A percentile compares a stretch with the other conserved stretches of the same genome.
phyloP scores from a whole-genome alignment of 768 basidiomycete species.

The Phylloporus sp. region DNA sequence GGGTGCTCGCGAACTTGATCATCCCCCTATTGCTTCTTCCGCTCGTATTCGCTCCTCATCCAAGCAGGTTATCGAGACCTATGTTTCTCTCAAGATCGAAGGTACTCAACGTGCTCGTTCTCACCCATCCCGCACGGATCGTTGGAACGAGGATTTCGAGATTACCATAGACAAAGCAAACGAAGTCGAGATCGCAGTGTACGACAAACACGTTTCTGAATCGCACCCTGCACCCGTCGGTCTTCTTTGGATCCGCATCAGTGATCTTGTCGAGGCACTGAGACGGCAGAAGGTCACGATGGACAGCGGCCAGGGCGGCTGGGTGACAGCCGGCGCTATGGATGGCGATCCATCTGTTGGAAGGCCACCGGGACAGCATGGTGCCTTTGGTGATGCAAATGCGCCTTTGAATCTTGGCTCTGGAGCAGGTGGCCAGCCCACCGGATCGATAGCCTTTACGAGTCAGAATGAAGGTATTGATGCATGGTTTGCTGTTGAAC shows the following conservation, averaged over 20 bases:
- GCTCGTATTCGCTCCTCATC: slow-evolving; percentile 71
- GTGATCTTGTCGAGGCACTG: slow-evolving; percentile 89
- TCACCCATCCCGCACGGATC: slow-evolving; percentile 89
- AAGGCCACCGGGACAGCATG: slow-evolving; percentile 49
- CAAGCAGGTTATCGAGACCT: slow-evolving; percentile 76
- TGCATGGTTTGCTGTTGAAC: slow-evolving; percentile 96
- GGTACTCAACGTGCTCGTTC: slow-evolving; percentile 90
- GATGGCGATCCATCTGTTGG: slow-evolving; percentile 51
- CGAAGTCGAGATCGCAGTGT: slow-evolving; percentile 94
- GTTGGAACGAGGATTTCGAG: slow-evolving; percentile 98
- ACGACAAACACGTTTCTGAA: slow-evolving; percentile 86
- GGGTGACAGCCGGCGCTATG: slow-evolving; percentile 95
- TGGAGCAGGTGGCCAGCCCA: slow-evolving; percentile 25
- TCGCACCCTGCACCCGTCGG: slow-evolving; percentile 85
- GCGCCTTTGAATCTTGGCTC: slow-evolving; percentile 38
- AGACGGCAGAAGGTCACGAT: slow-evolving; percentile 87
- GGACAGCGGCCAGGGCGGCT: slow-evolving; percentile 84
- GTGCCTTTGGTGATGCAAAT: slow-evolving; percentile 44
- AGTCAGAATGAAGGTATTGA: slow-evolving; percentile 74
- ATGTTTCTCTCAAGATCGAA: slow-evolving; percentile 93
- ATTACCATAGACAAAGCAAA: slow-evolving; percentile 97
- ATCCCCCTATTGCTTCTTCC: slow-evolving; percentile 68
- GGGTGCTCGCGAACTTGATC: slow-evolving; percentile 91
- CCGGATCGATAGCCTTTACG: slow-evolving; percentile 22
- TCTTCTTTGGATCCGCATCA: slow-evolving; percentile 90